A percentile compares a stretch with the other conserved stretches of the same genome.
These are phyloP conservation scores for Trichomonas vaginalis DNA, from an alignment of 208 protist species.

Conservation along the genomic window DNA sequence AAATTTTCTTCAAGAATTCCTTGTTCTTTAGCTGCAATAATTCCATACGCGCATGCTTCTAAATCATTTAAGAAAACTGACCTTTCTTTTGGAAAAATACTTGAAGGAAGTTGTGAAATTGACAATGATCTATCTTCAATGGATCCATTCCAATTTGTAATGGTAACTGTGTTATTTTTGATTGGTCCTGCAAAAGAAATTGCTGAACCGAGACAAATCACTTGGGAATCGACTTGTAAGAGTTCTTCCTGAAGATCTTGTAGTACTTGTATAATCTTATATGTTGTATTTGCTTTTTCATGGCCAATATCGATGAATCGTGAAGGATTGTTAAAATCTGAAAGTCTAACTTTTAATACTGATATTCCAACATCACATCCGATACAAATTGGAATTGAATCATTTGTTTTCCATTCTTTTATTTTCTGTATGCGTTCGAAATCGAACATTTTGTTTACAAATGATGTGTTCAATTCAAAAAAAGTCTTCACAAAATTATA, in stretches of 20 bases:
- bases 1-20: neutral
- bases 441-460: no score
- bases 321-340: neutral
- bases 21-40: neutral
- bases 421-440: no score
- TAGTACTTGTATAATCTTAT: neutral
- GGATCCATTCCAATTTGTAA: neutral
- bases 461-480: no score
- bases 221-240: neutral
- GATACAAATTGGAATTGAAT: neutral
- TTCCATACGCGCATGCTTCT: neutral
- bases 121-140: neutral
- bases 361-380: neutral
- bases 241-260: neutral
- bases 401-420: neutral
- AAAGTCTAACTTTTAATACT: neutral
- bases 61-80: neutral
- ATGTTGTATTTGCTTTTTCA: neutral
- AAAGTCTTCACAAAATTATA: no score
- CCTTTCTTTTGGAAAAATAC: neutral
- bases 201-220: neutral
- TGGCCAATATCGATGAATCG: neutral
- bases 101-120: neutral
- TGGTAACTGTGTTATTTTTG: neutral
- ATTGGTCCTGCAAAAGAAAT: neutral